Evolutionary conservation across 352 stramenopile species (phyloP), one percentile per base, ranked within the genome.

Genomic region (Phytophthora agathidicida): DNA sequence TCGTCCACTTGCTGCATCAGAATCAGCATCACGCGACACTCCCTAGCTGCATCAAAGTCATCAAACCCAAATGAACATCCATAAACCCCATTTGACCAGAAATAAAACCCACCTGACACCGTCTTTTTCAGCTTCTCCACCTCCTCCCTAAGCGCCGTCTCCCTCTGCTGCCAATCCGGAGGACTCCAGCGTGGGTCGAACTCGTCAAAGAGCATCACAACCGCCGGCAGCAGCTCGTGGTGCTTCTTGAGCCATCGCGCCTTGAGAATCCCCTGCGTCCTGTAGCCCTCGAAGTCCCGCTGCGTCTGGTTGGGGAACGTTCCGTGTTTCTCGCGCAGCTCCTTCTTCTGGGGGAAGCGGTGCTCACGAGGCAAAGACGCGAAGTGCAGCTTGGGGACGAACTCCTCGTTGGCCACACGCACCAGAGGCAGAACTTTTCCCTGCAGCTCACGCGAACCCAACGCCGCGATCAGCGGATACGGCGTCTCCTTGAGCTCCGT

Each of bases 211-310:
- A 94, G 71, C 45, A 96, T 62, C 36, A 91, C 80, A 10, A 92
- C 84, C 0, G 84, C 84, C 7, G 87, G 87, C 26, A 96, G 57
- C 5, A 88, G 43, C 60, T 93, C 83, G 49, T 94, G 87, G 56
- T 94, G 85, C 46, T 96, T 96, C 73, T 93, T 94, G 37, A 96
- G 60, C 87, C 87, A 96, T 24, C 74, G 68, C 17, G 76, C 64
- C 56, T 96, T 96, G 42, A 94, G 65, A 11, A 96, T 68, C 7
- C 87, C 87, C 31, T 88, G 70, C 17, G 83, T 72, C 7, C 52
- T 53, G 67, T 89, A 88, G 32, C 80, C 76, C n/a, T 92, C 82
- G 45, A 92, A 89, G 66, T 92, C 82, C 37, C 84, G 80, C 69
- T 94, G 84, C 47, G 77, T 90, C 63, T 94, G 84, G 65, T 86